A percentile compares a stretch with the other conserved stretches of the same genome.
Evolutionary conservation across 2,329 filamentous ascomycete species (phyloP).

Genomic region (Colletotrichum sp.): DNA sequence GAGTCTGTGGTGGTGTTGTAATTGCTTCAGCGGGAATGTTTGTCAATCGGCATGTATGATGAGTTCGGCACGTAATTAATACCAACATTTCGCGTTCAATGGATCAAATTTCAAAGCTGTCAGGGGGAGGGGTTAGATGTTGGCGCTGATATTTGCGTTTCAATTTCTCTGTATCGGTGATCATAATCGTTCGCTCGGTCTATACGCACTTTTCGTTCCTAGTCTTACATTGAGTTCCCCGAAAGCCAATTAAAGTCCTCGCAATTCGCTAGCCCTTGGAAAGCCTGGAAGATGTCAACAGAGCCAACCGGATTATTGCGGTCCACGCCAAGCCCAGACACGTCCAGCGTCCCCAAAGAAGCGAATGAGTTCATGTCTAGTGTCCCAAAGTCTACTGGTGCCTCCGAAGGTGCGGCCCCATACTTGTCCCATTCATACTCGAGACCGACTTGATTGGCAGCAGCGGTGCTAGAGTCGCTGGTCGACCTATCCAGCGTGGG

Average conservation of each 20-base stretch:
- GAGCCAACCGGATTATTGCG: background rate
- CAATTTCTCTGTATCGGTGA: background rate
- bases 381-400: background rate
- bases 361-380: background rate
- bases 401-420: background rate
- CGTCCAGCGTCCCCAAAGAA: background rate
- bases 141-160: background rate
- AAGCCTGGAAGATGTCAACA: background rate
- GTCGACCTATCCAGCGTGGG: background rate
- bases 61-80: background rate
- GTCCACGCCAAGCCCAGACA: background rate
- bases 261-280: background rate
- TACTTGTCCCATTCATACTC: conserved; percentile 11
- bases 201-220: background rate
- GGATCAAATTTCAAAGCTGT: too few species aligned
- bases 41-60: background rate
- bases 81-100: background rate
- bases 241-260: conserved; percentile 9
- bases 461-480: background rate
- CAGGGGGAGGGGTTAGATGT: background rate
- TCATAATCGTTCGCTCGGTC: background rate
- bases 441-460: background rate
- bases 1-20: background rate
- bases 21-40: background rate
- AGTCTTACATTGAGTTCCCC: background rate